Evolutionary conservation across 441 rosid genomes (phyloP), one percentile per base, ranked within the genome.

Genomic region (Brassica balearica): DNA sequence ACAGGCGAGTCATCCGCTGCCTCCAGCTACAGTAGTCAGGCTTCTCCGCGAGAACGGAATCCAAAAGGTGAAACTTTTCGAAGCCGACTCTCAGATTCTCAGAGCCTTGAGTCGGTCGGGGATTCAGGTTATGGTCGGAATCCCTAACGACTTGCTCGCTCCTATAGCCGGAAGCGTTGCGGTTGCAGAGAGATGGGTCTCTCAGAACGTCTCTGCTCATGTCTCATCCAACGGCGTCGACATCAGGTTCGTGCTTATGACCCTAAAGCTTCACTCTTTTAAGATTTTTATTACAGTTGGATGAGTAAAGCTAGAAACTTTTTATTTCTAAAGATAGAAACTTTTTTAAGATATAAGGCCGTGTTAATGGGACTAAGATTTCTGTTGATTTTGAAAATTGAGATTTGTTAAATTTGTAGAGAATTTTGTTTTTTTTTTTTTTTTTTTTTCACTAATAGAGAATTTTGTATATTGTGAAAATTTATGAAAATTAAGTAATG

Each of bases 21-120:
- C 87, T 15, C 85, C 90, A 0, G 68, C 82, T 2, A 85, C 85
- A 2, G 89, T 89, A 53, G 93, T 89, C 2, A 68, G 69, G 68
- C 71, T 89, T 81, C 82, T 89, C 58, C 80, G 65, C 29, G 93
- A 88, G 0, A 89, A 86, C 53, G 89, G 86, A 41, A 72, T 89
- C 56, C 73, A 79, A 72, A 88, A 85, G 69, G 90, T 86, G 64
- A 89, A 89, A 80, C 85, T 89, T 34, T 89, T 88, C 69, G 90
- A 89, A 15, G 90, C 91, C 1, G 87, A 89, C 68, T 64, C 80
- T 0, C 2, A 61, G 11, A 65, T 75, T 60, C 51, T 88, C 72
- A 65, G 25, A 0, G 89, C 90, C 17, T 80, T 89, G 6, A 70
- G 82, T 4, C 81, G 83, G 38, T 56, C 61, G 1, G 61, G 61